Percentiles rank a stretch among this genome's conserved stretches.
phyloP scores from a whole-genome alignment of 306 rosid species.

The Vigna unguiculata region DNA sequence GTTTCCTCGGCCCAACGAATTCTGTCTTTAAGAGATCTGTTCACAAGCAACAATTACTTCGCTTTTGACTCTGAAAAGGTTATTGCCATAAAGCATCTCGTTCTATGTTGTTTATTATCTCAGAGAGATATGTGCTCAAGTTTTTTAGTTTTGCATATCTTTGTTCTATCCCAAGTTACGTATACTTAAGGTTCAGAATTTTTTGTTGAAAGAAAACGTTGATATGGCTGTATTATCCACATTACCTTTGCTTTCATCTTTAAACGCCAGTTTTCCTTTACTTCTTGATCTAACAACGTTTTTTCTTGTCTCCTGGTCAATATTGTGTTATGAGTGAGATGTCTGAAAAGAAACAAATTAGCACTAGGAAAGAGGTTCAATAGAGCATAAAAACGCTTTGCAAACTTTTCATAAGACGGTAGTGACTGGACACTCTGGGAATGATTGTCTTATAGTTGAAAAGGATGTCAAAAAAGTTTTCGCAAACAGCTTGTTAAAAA shows the following conservation, averaged over 20 bases:
- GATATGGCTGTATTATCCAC: slow-evolving; percentile 20
- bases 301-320: slow-evolving; percentile 37
- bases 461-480: too few relatives aligned
- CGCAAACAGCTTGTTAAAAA: too few relatives aligned
- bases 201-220: slow-evolving; percentile 20
- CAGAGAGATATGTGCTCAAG: slow-evolving; percentile 10
- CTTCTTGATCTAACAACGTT: neutral
- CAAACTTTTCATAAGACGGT: too few relatives aligned
- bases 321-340: slow-evolving; percentile 22
- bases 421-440: too few relatives aligned
- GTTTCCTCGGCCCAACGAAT: slow-evolving; percentile 65
- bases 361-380: too few relatives aligned
- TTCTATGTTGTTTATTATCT: slow-evolving; percentile 36
- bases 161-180: neutral
- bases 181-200: slow-evolving; percentile 5
- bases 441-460: too few relatives aligned
- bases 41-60: slow-evolving; percentile 69
- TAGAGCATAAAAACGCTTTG: too few relatives aligned
- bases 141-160: slow-evolving; percentile 24
- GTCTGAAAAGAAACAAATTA: neutral
- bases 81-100: slow-evolving; percentile 41
- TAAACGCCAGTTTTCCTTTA: slow-evolving; percentile 20
- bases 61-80: slow-evolving; percentile 78
- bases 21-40: slow-evolving; percentile 58
- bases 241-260: slow-evolving; percentile 3